Evolutionary conservation across 2,329 filamentous ascomycete genomes (phyloP), one percentile per base, ranked within the genome.

Genomic region (Scedosporium dehoogii): DNA sequence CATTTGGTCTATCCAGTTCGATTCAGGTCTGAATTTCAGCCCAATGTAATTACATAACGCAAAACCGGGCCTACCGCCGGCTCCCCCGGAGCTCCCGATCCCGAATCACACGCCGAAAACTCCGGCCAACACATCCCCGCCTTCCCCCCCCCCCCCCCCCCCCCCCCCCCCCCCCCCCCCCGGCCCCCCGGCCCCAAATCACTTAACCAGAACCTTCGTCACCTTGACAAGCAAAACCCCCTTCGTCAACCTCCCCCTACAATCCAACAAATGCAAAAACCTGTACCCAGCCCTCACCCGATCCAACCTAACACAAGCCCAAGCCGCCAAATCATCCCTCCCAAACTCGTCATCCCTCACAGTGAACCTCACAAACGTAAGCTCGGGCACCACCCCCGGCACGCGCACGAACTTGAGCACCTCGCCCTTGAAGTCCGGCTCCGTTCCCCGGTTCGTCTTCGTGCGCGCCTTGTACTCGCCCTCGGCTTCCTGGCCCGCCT

Each of bases 261-360:
- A 78, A 70, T 96, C 87, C 65, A 89, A 79, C 63, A 97, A 76
- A 68, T 87, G 88, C 62, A 97, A 79, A 67, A 96, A 85, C 10
- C 92, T 81, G 67, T 90, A 89, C 0, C 94, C 93, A 41, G 82
- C 77, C 64, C 85, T 85, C 64, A 97, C 73, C 6, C 92, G 83
- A 74, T 97, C 92, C 23, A 97, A 82, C 46, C 92, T 83, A 68
- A 96, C 87, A 70, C 92, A 96, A 1, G 90, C 86, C 94, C 94
- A 97, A 2, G 89, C 91, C 10, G 91, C 88, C 63, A 96, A 74
- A 64, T 88, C 83, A 69, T 97, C 92, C 65, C 83, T 82, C 3
- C 87, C 86, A 67, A 92, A 84, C 73, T 93, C 89, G 67, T 96
- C 89, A 72, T 97, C 91, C 73, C 92, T 89, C 67, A 97, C 81